Percentiles rank a stretch among this genome's conserved stretches.
Conservation (phyloP, 768 basidiomycete species). For the Suillus discolor region DNA sequence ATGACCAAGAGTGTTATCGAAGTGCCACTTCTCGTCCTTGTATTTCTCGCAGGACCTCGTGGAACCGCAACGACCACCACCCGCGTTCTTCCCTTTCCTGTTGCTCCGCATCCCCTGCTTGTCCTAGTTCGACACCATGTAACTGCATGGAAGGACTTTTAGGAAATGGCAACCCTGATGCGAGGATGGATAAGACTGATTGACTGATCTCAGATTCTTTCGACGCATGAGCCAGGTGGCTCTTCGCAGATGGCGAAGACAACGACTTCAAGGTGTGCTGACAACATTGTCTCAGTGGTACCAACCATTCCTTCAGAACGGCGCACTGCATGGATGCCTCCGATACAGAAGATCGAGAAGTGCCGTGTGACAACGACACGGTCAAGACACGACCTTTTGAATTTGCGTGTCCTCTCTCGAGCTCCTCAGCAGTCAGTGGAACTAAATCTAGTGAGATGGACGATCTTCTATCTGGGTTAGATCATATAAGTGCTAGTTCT, state of each 20-base stretch:
- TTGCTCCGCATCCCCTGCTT: slow-evolving; percentile 30
- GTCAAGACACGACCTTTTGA: slow-evolving; percentile 35
- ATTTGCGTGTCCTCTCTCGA: slow-evolving; percentile 40
- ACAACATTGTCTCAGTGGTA: slow-evolving; percentile 55
- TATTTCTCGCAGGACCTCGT: slow-evolving; percentile 60
- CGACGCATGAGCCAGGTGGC: slow-evolving; percentile 28
- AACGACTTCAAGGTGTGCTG: slow-evolving; percentile 48
- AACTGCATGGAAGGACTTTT: slow-evolving; percentile 74
- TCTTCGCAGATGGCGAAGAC: slow-evolving; percentile 33
- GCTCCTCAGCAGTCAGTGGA: slow-evolving; percentile 43
- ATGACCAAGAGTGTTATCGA: not conserved
- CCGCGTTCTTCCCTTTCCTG: slow-evolving; percentile 69
- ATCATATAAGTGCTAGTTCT: not conserved
- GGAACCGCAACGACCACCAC: slow-evolving; percentile 74
- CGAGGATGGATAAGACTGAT: slow-evolving; percentile 42
- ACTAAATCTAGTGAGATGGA: slow-evolving; percentile 52
- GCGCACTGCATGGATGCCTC: slow-evolving; percentile 1
- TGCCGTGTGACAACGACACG: slow-evolving; percentile 36
- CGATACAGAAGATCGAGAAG: slow-evolving; percentile 5
- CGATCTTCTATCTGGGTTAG: slow-evolving; percentile 25
- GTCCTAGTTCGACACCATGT: slow-evolving; percentile 33
- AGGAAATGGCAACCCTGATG: slow-evolving; percentile 58
- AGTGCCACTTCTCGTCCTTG: slow-evolving; percentile 31
- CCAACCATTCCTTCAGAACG: slow-evolving; percentile 40
- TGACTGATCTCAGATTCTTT: slow-evolving; percentile 33